Base-by-base conservation (phyloP, 352 stramenopile genomes). In the Pelagophyceae sp. region DNA sequence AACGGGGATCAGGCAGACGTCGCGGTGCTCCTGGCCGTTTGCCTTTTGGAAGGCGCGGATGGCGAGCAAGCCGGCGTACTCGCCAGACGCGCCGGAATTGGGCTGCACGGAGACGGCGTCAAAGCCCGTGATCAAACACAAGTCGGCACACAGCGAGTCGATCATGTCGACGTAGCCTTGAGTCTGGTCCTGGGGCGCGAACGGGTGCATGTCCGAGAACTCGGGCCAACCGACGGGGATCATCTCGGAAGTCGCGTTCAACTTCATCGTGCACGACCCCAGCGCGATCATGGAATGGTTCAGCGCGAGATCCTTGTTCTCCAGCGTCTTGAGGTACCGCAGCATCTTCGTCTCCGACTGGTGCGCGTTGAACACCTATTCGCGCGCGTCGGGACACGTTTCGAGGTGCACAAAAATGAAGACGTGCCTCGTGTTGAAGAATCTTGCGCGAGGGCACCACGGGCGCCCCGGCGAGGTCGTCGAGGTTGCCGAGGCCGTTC, bases 221-320 rank as follows among this genome's bases (percentile, higher is more conserved):
- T 97, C 93, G 40, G 87, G 88, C 96, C 95, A 99, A 20, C 95
- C 97, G 20, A 99, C 87, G 0, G 96, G 95, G 54, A 96, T 91
- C 85, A 99, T 93, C 86, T 99, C 95, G 75, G 89, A 90, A 29
- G 96, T 96, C 38, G 95, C 93, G 82, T 99, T 99, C 17, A 99
- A 88, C 87, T 99, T 99, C 96, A 99, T 99, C n/a, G 96, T 99
- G 83, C 96, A 99, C 29, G 94, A 98, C 61, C 96, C 96, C 5
- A 99, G 88, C 51, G 94, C 97, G 85, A 99, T 99, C 96, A 99
- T 99, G 71, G 94, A 98, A 76, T 96, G 92, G 86, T 98, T 98
- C n/a, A 99, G 90, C 27, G 95, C 91, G 45, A 99, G 84, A 84
- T 99, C 96, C 82, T 98, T 98, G 84, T 97, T 96, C 80, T 99